Percentiles rank a stretch among this genome's conserved stretches.
Conservation (phyloP, 495 filamentous ascomycete genomes). For the Hypoxylon rickii region DNA sequence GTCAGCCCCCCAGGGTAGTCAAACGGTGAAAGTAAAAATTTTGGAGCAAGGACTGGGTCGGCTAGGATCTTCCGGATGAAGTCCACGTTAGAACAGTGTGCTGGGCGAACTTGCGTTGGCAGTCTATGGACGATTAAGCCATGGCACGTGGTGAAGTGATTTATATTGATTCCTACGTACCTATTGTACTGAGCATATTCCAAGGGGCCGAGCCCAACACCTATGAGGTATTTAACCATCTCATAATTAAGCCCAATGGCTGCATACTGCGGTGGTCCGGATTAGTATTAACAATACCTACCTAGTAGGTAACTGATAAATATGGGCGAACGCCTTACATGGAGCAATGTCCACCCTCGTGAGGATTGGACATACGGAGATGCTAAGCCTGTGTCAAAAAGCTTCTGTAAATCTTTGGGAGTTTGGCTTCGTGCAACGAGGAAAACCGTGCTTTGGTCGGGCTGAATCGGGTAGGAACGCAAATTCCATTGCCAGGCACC, state of each 20-base stretch:
- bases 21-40: background rate
- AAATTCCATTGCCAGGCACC: constrained; percentile 22
- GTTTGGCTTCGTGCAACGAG: background rate
- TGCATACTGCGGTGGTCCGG: background rate
- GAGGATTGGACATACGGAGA: constrained; percentile 8
- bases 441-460: background rate
- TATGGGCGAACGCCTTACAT: background rate
- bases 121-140: no score
- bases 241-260: background rate
- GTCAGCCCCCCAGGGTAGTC: no score
- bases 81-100: no score
- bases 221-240: constrained; percentile 6
- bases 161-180: background rate
- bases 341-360: constrained; percentile 2
- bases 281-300: no score
- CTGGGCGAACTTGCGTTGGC: no score
- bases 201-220: background rate
- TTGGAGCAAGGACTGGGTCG: background rate
- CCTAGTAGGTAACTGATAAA: no score
- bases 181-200: background rate
- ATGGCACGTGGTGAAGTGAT: no score
- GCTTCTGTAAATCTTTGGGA: constrained; percentile 8
- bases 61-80: background rate
- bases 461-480: constrained; percentile 8
- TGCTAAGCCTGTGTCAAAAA: constrained; percentile 16